A percentile compares a stretch with the other conserved stretches of the same genome.
These are phyloP conservation scores for Lepiota brunneoincarnata DNA, from an alignment of 768 basidiomycete species.

Conservation along the genomic window DNA sequence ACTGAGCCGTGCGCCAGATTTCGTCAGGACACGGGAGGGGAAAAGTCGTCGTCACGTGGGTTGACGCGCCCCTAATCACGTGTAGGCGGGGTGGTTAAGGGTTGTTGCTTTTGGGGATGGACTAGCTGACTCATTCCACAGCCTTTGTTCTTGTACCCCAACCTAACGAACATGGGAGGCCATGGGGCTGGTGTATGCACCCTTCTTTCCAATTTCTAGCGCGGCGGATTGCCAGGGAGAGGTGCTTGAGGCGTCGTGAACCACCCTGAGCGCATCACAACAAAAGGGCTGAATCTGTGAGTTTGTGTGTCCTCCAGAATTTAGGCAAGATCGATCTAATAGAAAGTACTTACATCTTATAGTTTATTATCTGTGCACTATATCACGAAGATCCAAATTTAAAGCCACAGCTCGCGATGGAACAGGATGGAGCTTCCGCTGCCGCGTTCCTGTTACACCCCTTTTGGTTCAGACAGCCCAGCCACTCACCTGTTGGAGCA, in stretches of 20 bases:
- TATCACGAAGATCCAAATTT: slow-evolving; percentile 1
- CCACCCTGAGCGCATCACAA: slow-evolving; percentile 9
- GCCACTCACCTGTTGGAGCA: not conserved
- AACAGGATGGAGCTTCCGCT: not conserved
- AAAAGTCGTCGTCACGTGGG: slow-evolving; percentile 4
- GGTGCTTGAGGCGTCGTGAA: not conserved
- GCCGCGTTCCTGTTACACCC: not conserved
- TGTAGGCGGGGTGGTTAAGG: slow-evolving; percentile 4
- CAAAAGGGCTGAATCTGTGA: not conserved
- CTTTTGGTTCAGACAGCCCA: not conserved
- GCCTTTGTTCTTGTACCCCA: slow-evolving; percentile 5
- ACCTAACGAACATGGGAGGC: not conserved
- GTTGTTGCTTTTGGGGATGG: slow-evolving; percentile 11
- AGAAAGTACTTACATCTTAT: not conserved
- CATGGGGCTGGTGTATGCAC: not conserved
- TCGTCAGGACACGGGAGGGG: not conserved
- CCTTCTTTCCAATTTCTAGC: not conserved
- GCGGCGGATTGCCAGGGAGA: not conserved
- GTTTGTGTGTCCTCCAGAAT: not conserved
- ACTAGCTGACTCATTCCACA: slow-evolving; percentile 2
- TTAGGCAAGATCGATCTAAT: slow-evolving; percentile 2
- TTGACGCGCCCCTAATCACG: slow-evolving; percentile 6
- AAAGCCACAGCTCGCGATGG: not conserved
- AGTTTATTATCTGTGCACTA: not conserved
- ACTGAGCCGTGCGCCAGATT: not conserved